Evolutionary conservation across 345 rosid species (phyloP).

Genomic region (Eucalyptus victrix): DNA sequence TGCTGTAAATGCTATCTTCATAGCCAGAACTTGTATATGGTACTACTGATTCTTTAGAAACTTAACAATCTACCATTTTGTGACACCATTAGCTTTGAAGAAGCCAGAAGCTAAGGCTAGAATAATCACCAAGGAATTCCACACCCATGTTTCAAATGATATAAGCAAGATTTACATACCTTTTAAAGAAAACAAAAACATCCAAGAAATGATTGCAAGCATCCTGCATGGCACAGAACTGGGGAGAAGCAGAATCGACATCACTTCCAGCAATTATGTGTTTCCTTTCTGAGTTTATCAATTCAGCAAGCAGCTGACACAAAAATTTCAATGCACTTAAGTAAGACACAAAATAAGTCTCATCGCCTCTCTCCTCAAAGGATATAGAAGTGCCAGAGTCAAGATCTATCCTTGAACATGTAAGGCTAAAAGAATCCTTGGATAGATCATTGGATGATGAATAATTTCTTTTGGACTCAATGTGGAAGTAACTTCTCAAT

Average conservation of each 20-base stretch:
- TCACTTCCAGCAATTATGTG: conserved; percentile 33
- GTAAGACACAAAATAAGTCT: conserved; percentile 26
- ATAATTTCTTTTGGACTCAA: conserved; percentile 10
- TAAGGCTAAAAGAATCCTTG: not conserved
- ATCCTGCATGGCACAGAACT: conserved; percentile 39
- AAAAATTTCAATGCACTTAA: conserved; percentile 56
- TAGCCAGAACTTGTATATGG: not conserved
- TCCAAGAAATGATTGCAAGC: conserved; percentile 42
- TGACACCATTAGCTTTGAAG: not conserved
- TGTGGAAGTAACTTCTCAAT: conserved; percentile 27
- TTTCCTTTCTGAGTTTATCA: conserved; percentile 45
- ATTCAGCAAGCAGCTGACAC: conserved; percentile 72
- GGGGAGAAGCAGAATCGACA: conserved; percentile 15
- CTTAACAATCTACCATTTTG: not conserved
- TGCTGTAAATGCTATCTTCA: not conserved
- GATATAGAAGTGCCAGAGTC: conserved; percentile 1
- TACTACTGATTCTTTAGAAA: not conserved
- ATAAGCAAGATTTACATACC: conserved; percentile 18
- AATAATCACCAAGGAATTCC: not conserved
- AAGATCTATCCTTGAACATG: conserved; percentile 5
- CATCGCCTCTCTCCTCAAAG: conserved; percentile 10
- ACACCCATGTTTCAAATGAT: not conserved
- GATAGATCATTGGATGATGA: not conserved
- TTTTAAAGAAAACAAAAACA: conserved; percentile 22
- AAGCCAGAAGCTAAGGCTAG: not conserved